Evolutionary conservation across 352 stramenopile species (phyloP).

Genomic region (Hyaloperonospora brassicae): DNA sequence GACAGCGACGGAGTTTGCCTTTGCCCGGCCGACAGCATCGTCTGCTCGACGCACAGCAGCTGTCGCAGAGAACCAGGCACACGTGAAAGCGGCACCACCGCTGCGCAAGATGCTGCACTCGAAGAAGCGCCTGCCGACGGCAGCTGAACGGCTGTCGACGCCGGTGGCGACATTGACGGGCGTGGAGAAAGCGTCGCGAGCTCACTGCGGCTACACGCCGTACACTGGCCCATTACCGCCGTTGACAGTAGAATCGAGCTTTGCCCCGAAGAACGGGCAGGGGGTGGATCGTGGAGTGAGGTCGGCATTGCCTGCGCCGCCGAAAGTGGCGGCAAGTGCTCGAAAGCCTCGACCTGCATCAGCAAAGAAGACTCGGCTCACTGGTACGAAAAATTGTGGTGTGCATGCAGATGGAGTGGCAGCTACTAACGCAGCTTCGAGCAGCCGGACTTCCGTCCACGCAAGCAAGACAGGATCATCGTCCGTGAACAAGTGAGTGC

Average conservation of each 20-base stretch:
- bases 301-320: conserved; percentile 11
- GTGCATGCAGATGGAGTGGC: conserved; percentile 9
- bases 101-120: conserved; percentile 4
- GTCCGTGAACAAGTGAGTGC: conserved; percentile 26
- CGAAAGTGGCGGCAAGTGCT: conserved; percentile 3
- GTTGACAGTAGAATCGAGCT: conserved; percentile 51
- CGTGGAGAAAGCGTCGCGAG: conserved; percentile 12
- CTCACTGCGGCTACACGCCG: conserved; percentile 46
- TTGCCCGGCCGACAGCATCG: conserved; percentile 26
- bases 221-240: conserved; percentile 56
- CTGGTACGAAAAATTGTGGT: conserved; percentile 31
- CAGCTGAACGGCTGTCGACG: conserved; percentile 11
- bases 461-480: conserved; percentile 6
- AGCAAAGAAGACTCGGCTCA: conserved; percentile 11
- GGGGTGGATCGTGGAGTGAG: conserved; percentile 8
- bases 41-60: conserved; percentile 21
- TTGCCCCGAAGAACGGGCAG: conserved; percentile 42
- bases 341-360: conserved; percentile 22
- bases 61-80: conserved; percentile 12
- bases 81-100: conserved; percentile 13
- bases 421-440: conserved; percentile 17
- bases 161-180: conserved; percentile 6
- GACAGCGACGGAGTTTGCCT: conserved; percentile 16
- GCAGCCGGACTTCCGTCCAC: conserved; percentile 27
- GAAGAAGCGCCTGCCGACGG: conserved; percentile 8